These are phyloP conservation scores for Globisporangium barbulae DNA, from an alignment of 352 stramenopile genomes.

Conservation along the genomic window DNA sequence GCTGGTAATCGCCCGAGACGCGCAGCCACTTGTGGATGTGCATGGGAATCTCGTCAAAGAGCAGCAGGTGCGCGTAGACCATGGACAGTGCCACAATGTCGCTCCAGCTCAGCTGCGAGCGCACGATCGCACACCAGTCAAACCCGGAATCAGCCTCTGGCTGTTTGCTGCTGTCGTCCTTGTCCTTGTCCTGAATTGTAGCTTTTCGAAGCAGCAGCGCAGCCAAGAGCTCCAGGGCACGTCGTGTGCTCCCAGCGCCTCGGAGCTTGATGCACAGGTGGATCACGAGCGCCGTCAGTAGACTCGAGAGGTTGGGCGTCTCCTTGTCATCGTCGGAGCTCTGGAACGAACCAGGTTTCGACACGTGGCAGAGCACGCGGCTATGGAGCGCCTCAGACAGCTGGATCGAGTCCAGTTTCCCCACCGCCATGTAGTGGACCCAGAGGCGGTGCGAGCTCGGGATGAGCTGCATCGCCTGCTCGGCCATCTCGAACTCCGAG, in stretches of 20 bases:
- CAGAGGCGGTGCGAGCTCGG: constrained; percentile 26
- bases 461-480: constrained; percentile 31
- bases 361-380: constrained; percentile 14
- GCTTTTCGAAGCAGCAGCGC: constrained; percentile 8
- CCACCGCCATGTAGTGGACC: constrained; percentile 24
- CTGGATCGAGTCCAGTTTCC: constrained; percentile 16
- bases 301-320: constrained; percentile 6
- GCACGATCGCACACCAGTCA: constrained; percentile 15
- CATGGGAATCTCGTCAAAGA: constrained; percentile 15
- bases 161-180: background rate
- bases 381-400: constrained; percentile 14
- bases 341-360: constrained; percentile 6
- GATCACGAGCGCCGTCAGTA: constrained; percentile 16
- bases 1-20: constrained; percentile 6
- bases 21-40: constrained; percentile 18
- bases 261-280: constrained; percentile 21
- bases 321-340: background rate
- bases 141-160: background rate
- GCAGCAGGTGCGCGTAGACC: constrained; percentile 15
- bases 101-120: constrained; percentile 7
- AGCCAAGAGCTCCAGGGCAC: constrained; percentile 10
- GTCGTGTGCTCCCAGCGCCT: background rate
- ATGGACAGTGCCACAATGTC: constrained; percentile 11
- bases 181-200: background rate
- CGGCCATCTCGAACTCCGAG: constrained; percentile 25